These are phyloP conservation scores for Penicillium salamii DNA, from an alignment of 495 filamentous ascomycete species.

Conservation along the genomic window DNA sequence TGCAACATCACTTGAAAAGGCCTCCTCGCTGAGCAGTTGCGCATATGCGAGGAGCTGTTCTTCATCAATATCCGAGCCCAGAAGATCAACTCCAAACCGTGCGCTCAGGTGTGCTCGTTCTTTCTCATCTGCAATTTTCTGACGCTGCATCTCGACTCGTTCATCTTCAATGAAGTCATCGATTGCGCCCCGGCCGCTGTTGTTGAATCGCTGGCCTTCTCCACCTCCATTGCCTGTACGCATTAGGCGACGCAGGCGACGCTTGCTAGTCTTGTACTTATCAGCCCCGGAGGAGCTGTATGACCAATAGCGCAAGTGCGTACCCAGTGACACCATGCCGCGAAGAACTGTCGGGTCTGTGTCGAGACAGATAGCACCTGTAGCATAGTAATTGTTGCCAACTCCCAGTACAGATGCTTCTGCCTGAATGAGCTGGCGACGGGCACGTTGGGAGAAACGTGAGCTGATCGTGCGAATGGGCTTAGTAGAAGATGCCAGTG, in stretches of 20 bases:
- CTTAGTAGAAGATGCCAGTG: conserved; percentile 72
- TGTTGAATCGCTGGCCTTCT: conserved; percentile 54
- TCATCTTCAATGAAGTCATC: conserved; percentile 82
- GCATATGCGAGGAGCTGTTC: conserved; percentile 91
- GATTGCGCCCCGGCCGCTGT: conserved; percentile 59
- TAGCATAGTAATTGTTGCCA: conserved; percentile 77
- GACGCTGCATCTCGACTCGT: conserved; percentile 72
- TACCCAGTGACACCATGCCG: conserved; percentile 86
- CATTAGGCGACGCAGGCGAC: conserved; percentile 56
- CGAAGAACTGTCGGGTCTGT: conserved; percentile 86
- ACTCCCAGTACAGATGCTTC: conserved; percentile 63
- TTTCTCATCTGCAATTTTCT: conserved; percentile 58
- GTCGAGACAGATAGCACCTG: conserved; percentile 80
- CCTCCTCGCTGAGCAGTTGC: conserved; percentile 80
- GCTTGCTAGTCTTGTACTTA: conserved; percentile 62
- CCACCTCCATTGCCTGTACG: conserved; percentile 55
- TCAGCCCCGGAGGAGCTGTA: conserved; percentile 74
- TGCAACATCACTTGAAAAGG: conserved; percentile 59
- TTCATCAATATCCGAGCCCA: conserved; percentile 69
- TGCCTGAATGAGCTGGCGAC: conserved; percentile 69
- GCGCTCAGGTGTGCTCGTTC: conserved; percentile 65
- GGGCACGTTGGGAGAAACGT: conserved; percentile 76
- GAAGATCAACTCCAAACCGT: conserved; percentile 77
- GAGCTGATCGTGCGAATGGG: conserved; percentile 89
- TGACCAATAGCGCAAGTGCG: conserved; percentile 86